Evolutionary conservation across 2,329 filamentous ascomycete species (phyloP).

Genomic region (Calonectria honghensis): DNA sequence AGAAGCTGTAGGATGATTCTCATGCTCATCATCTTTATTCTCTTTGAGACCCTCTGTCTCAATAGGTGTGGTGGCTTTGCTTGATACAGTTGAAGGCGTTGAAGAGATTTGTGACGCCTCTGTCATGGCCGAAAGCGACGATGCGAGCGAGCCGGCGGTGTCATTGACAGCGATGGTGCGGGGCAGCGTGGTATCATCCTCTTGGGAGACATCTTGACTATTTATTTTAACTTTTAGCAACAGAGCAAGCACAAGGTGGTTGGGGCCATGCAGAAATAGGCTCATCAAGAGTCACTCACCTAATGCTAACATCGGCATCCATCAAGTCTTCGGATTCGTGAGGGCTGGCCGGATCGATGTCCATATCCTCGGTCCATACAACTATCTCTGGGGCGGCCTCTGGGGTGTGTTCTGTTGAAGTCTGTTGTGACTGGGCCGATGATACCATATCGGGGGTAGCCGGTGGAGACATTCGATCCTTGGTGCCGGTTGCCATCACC

Average conservation of each 20-base stretch:
- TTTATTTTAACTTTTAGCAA: conserved; percentile 28
- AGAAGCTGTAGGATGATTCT: conserved; percentile 42
- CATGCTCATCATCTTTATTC: conserved; percentile 49
- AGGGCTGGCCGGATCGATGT: conserved; percentile 49
- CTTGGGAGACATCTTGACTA: conserved; percentile 50
- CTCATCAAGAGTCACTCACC: conserved; percentile 53
- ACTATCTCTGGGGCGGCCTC: conserved; percentile 66
- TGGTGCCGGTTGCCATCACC: conserved; percentile 49
- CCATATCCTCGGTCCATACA: conserved; percentile 67
- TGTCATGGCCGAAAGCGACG: conserved; percentile 71
- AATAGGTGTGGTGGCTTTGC: conserved; percentile 78
- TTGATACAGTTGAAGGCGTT: conserved; percentile 72
- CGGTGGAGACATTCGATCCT: conserved; percentile 57
- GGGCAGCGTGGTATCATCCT: conserved; percentile 44
- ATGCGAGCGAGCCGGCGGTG: conserved; percentile 67
- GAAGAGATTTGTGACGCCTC: conserved; percentile 75
- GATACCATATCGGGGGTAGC: conserved; percentile 50
- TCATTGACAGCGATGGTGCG: conserved; percentile 45
- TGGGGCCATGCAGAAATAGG: background rate
- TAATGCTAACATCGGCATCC: conserved; percentile 47
- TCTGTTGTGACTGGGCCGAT: conserved; percentile 57
- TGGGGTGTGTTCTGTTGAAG: conserved; percentile 57
- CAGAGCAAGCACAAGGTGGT: conserved; percentile 4
- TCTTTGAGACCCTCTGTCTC: conserved; percentile 61
- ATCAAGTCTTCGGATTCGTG: conserved; percentile 52